phyloP scores from a whole-genome alignment of 108 stramenopile species.

The Ochromonas danica region DNA sequence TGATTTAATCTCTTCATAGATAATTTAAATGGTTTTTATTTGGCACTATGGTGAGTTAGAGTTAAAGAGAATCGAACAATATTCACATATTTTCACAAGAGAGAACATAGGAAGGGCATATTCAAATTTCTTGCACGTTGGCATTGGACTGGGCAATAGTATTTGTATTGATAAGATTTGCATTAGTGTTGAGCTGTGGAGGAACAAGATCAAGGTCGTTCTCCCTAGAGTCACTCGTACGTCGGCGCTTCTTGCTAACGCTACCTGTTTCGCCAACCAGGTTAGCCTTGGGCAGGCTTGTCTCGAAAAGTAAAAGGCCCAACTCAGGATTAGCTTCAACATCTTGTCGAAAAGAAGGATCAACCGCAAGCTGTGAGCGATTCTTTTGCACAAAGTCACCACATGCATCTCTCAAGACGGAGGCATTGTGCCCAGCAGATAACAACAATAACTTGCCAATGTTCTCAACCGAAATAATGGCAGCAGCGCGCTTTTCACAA shows the following conservation, averaged over 20 bases:
- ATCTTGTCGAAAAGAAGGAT: not conserved
- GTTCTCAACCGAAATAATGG: not conserved
- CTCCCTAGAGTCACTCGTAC: too few species aligned
- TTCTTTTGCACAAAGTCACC: not conserved
- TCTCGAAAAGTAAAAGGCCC: not conserved
- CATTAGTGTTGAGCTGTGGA: too few species aligned
- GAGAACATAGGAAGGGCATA: not conserved
- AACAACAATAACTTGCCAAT: not conserved
- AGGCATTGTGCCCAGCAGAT: not conserved
- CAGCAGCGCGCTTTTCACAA: not conserved
- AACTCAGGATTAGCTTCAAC: constrained; percentile 2
- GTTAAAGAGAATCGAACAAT: too few species aligned
- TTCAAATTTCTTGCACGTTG: not conserved
- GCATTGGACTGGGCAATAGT: not conserved
- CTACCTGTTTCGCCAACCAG: too few species aligned
- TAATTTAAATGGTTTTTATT: too few species aligned
- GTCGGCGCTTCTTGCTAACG: too few species aligned
- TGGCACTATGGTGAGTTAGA: too few species aligned
- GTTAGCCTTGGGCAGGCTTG: too few species aligned
- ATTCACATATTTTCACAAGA: not conserved
- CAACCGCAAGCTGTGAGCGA: not conserved
- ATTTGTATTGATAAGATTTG: not conserved
- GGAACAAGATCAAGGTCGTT: too few species aligned
- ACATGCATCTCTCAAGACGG: not conserved
- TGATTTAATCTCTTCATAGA: too few species aligned